Conservation (phyloP, 2,329 filamentous ascomycete genomes). For the Parascedosporium putredinis region DNA sequence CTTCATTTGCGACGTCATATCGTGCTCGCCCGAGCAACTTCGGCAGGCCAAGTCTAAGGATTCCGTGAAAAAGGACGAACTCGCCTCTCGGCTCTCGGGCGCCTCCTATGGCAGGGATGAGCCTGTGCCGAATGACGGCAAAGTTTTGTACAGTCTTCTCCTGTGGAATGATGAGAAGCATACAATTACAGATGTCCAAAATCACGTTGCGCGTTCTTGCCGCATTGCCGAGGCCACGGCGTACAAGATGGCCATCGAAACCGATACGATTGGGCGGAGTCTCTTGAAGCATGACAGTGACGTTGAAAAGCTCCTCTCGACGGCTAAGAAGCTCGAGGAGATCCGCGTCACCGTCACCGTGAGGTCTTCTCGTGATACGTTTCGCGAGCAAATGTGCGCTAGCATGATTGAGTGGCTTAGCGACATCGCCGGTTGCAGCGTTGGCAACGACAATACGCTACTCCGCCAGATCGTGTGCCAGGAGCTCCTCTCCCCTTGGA, state of each 20-base stretch:
- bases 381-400: slow-evolving; percentile 97
- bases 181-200: slow-evolving; percentile 79
- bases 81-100: slow-evolving; percentile 62
- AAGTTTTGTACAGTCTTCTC: slow-evolving; percentile 65
- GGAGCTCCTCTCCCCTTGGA: slow-evolving; percentile 82
- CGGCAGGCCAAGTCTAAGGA: slow-evolving; percentile 74
- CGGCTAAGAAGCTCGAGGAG: slow-evolving; percentile 81
- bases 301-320: slow-evolving; percentile 60
- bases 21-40: slow-evolving; percentile 92
- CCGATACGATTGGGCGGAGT: slow-evolving; percentile 78
- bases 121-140: slow-evolving; percentile 16
- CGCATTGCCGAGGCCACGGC: slow-evolving; percentile 60
- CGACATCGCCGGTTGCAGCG: slow-evolving; percentile 82
- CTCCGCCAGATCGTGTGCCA: slow-evolving; percentile 78
- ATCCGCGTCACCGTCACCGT: slow-evolving; percentile 96
- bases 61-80: slow-evolving; percentile 73
- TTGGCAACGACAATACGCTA: slow-evolving; percentile 69
- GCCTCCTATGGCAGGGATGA: slow-evolving; percentile 54
- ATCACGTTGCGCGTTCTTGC: slow-evolving; percentile 87
- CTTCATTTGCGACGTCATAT: slow-evolving; percentile 96
- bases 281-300: slow-evolving; percentile 69
- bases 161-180: slow-evolving; percentile 99
- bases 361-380: slow-evolving; percentile 84
- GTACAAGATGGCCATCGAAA: slow-evolving; percentile 69
- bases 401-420: slow-evolving; percentile 92